Evolutionary conservation across 768 basidiomycete species (phyloP), one percentile per base, ranked within the genome.

Genomic region (Phlebiopsis flavidoalba): DNA sequence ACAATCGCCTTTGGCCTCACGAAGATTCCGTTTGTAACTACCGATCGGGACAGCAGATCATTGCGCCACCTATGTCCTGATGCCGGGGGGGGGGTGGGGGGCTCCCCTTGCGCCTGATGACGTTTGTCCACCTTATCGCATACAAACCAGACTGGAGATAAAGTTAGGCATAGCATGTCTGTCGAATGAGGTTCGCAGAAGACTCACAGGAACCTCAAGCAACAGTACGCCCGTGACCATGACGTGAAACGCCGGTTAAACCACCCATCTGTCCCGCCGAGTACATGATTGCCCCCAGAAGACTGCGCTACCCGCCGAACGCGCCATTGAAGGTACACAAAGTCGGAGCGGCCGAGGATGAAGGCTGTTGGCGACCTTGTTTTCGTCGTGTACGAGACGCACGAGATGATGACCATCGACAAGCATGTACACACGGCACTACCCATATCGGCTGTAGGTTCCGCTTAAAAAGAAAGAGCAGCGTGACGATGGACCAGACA

Each of bases 201-300:
- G 8, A 79, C 87, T 68, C 70, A 91, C 90, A 15, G 92, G 92
- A 47, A 93, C 91, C 59, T 93, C 75, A 71, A 94, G 91, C 60
- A 92, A 72, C 15, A 95, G n/a, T n/a, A n/a, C n/a, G n/a, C n/a
- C n/a, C n/a, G n/a, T 89, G 31, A 93, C 89, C 92, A 94, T 94
- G 0, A 86, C 6, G 90, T 91, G 73, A 93, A n/a, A 93, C 21
- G 91, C n/a, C 91, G 0, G 91, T 93, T n/a, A n/a, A n/a, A 6
- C 91, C 91, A 3, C 87, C 82, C 80, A 89, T 88, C 67, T 83
- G n/a, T n/a, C n/a, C n/a, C 82, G 49, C 91, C 36, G 90, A 91
- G 72, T 91, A 92, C 1, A 86, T n/a, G 72, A 65, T 91, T 92
- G 3, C 89, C 90, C 17, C 90, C 17, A 91, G 74, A 24, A 91